A percentile compares a stretch with the other conserved stretches of the same genome.
phyloP scores from a whole-genome alignment of 495 filamentous ascomycete species.

The Aspergillus baeticus region DNA sequence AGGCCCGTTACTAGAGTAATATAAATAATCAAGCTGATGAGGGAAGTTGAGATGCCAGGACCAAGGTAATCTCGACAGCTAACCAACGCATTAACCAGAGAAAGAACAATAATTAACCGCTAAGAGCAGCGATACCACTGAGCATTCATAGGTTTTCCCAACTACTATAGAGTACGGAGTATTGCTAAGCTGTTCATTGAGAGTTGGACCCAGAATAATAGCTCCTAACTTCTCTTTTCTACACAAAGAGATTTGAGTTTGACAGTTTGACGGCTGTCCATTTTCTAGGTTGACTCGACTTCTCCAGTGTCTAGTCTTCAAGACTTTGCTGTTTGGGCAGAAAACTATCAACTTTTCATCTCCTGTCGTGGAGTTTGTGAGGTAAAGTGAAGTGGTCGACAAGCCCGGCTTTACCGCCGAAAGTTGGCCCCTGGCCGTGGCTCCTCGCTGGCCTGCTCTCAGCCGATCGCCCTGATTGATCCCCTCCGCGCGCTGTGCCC shows the following conservation, averaged over 20 bases:
- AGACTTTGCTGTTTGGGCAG: neutral
- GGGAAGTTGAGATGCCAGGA: too few species aligned
- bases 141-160: neutral
- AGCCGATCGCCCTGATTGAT: constrained; percentile 18
- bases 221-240: constrained; percentile 3
- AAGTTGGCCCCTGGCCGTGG: constrained; percentile 7
- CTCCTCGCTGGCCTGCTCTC: constrained; percentile 7
- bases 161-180: too few species aligned
- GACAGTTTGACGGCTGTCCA: neutral
- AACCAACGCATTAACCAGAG: neutral
- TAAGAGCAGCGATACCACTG: neutral
- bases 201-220: constrained; percentile 8
- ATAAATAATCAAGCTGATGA: too few species aligned
- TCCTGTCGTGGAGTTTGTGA: neutral
- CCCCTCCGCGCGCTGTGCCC: constrained; percentile 13
- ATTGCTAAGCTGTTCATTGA: constrained; percentile 12
- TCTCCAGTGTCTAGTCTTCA: neutral
- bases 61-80: too few species aligned
- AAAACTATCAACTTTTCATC: neutral
- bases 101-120: neutral
- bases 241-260: constrained; percentile 2
- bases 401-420: constrained; percentile 12
- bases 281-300: neutral
- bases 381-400: neutral
- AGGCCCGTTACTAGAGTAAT: too few species aligned